Evolutionary conservation across 257 asterid species (phyloP), one percentile per base, ranked within the genome.

Genomic region (Apocynum venetum): DNA sequence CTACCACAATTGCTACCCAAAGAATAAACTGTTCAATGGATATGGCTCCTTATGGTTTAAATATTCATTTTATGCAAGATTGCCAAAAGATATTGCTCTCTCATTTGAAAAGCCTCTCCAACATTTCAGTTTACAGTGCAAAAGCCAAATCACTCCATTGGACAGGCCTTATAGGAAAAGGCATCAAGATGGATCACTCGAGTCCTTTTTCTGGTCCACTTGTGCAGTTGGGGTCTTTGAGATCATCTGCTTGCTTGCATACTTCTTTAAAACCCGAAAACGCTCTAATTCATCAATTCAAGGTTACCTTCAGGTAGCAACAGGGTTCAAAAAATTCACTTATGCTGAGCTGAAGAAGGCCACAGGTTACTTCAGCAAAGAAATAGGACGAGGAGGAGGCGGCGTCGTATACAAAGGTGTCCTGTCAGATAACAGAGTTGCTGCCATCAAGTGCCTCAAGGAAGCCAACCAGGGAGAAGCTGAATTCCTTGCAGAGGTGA

Each of bases 361-460:
- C 8, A 38, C 89, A 2, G 20, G 48, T 0, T 76, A 82, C 70
- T 85, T 87, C 83, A 80, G 78, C 0, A 76, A 80, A 51, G 89
- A 87, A 48, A 77, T 85, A 14, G 91, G 88, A 6, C 78, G 82
- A 61, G 88, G 91, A 55, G 83, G 85, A 8, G 72, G 81, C 12
- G 85, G 91, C 0, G 70, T 83, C 35, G 88, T 87, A 6, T 87
- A 87, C 49, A 84, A 81, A 79, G 88, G 85, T 8, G 43, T 4
- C 0, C 25, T 84, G 17, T 63, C 87, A 0, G 89, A 85, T 69
- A 60, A 77, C 7, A 46, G 49, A 2, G 57, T 83, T 13, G 85
- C 77, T 36, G 91, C 89, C 4, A 77, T 85, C 12, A 87, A 82
- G 74, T 71, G 35, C 55, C 80, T 80, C 3, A 61, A 69, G 9